Percentiles rank a stretch among this genome's conserved stretches.
These are phyloP conservation scores for Leishmania tarentolae DNA, from an alignment of 208 protist species.

Conservation along the genomic window DNA sequence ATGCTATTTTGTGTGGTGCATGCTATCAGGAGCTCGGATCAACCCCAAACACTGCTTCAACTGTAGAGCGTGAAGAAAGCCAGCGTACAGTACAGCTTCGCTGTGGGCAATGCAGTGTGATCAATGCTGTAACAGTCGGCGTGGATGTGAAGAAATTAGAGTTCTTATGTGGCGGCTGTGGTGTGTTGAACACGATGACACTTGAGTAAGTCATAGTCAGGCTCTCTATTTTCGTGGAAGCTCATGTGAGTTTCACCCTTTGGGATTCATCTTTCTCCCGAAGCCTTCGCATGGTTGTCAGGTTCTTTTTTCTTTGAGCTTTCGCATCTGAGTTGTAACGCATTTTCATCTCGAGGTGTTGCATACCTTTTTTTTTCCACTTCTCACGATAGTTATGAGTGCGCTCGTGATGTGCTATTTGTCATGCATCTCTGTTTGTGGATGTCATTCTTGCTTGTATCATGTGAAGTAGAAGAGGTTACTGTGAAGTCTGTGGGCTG, in stretches of 20 bases:
- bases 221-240: background rate
- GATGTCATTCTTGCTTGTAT: background rate
- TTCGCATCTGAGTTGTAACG: background rate
- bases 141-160: constrained; percentile 44
- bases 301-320: background rate
- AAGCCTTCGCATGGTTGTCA: background rate
- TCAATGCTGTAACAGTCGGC: constrained; percentile 56
- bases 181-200: constrained; percentile 62
- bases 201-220: constrained; percentile 26
- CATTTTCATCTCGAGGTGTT: background rate
- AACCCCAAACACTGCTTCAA: constrained; percentile 1
- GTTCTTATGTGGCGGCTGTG: constrained; percentile 79
- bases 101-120: constrained; percentile 54
- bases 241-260: background rate
- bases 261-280: background rate
- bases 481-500: background rate
- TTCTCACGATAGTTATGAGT: background rate
- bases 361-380: background rate
- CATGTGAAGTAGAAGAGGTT: background rate
- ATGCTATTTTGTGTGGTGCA: constrained; percentile 67
- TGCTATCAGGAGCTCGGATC: constrained; percentile 58
- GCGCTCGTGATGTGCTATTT: too few relatives aligned
- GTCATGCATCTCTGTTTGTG: background rate
- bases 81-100: constrained; percentile 64
- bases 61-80: constrained; percentile 17